Evolutionary conservation across 345 rosid genomes (phyloP).

Genomic region (Cardamine chenopodiifolia): DNA sequence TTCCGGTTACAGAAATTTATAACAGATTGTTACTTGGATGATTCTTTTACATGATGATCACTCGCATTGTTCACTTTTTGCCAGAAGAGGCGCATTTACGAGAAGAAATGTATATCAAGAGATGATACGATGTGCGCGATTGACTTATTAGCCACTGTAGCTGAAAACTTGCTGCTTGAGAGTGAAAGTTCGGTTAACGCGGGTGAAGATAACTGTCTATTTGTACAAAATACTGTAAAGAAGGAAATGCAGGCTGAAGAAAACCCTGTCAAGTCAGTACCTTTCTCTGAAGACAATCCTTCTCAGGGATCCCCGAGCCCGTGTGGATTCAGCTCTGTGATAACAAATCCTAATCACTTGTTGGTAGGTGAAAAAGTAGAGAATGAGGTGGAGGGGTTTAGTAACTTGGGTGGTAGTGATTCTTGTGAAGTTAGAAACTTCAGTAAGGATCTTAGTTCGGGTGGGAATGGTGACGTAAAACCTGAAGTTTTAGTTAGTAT

Average conservation of each 20-base stretch:
- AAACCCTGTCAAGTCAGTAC: background rate
- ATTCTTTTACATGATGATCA: constrained; percentile 25
- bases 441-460: constrained; percentile 41
- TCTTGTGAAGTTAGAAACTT: constrained; percentile 33
- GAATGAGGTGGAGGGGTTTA: constrained; percentile 24
- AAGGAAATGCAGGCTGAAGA: constrained; percentile 44
- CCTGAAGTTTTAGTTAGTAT: constrained; percentile 56
- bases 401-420: constrained; percentile 32
- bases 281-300: background rate
- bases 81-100: constrained; percentile 67
- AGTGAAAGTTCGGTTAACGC: constrained; percentile 43
- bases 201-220: constrained; percentile 45
- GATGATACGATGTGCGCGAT: constrained; percentile 68
- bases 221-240: constrained; percentile 45
- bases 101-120: constrained; percentile 50
- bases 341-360: constrained; percentile 33
- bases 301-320: background rate
- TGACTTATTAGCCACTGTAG: constrained; percentile 89
- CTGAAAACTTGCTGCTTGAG: constrained; percentile 73
- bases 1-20: background rate
- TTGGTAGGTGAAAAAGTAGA: constrained; percentile 48
- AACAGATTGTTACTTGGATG: background rate
- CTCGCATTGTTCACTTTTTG: constrained; percentile 7
- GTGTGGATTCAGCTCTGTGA: constrained; percentile 42
- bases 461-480: constrained; percentile 50